A percentile compares a stretch with the other conserved stretches of the same genome.
phyloP scores from a whole-genome alignment of 495 filamentous ascomycete genomes.

The Aspergillus carlsbadensis region DNA sequence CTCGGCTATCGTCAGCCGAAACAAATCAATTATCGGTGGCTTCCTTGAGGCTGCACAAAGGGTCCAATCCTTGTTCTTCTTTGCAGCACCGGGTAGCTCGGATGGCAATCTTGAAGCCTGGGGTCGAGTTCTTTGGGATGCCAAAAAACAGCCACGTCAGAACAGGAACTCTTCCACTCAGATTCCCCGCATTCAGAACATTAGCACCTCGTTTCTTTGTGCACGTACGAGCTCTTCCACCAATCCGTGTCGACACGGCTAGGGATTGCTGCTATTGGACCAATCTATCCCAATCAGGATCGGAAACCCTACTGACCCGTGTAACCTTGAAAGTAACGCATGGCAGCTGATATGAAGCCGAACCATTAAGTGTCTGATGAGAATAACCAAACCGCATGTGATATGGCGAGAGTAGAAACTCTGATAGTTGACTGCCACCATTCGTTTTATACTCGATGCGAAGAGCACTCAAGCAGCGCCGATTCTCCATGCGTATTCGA shows the following conservation, averaged over 20 bases:
- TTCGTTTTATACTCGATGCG: background rate
- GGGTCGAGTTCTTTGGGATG: background rate
- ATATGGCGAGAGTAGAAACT: background rate
- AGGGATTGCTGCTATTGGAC: background rate
- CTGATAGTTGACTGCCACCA: background rate
- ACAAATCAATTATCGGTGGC: too few species aligned
- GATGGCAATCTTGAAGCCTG: background rate
- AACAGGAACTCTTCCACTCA: background rate
- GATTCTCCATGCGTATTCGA: conserved; percentile 42
- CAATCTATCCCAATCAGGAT: background rate
- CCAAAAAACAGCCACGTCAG: conserved; percentile 1
- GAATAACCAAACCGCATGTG: background rate
- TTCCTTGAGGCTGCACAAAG: background rate
- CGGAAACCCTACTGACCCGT: too few species aligned
- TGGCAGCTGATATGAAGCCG: background rate
- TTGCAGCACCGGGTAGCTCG: background rate
- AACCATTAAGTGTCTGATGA: background rate
- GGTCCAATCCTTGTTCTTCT: background rate
- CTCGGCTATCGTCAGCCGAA: too few species aligned
- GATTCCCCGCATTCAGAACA: background rate
- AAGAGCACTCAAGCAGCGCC: conserved; percentile 32
- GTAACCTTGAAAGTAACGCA: background rate
- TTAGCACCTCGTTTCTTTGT: background rate
- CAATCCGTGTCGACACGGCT: background rate
- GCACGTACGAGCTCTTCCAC: background rate